Percentiles rank a stretch among this genome's conserved stretches.
Evolutionary conservation across 108 stramenopile genomes (phyloP).

Genomic region (Asterionellopsis glacialis): DNA sequence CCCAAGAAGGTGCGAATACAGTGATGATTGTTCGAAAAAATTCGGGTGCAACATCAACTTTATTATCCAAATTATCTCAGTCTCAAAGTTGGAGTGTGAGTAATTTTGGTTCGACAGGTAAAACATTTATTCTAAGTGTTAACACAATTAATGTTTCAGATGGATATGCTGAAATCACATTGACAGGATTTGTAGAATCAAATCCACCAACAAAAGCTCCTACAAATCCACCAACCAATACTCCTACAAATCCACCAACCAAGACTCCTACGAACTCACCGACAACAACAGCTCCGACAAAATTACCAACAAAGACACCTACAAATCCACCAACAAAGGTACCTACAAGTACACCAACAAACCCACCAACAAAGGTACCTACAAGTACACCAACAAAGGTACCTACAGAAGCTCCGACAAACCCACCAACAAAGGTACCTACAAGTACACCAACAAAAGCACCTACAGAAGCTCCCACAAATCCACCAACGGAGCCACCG

Average conservation of each 20-base stretch:
- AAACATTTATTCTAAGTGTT: not conserved
- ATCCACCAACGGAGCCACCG: not conserved
- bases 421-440: slow-evolving; percentile 1
- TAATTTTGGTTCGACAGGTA: not conserved
- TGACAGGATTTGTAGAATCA: not conserved
- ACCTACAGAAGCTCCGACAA: slow-evolving; percentile 4
- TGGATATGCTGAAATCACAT: not conserved
- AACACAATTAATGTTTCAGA: not conserved
- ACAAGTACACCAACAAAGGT: not conserved
- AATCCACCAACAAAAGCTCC: not conserved
- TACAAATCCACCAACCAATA: not conserved
- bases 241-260: not conserved
- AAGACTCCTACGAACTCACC: not conserved
- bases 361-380: not conserved
- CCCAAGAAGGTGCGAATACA: slow-evolving; percentile 3
- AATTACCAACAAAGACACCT: not conserved
- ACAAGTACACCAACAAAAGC: not conserved
- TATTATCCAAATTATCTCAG: no score
- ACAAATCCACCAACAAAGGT: not conserved
- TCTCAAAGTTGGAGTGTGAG: no score
- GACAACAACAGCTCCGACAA: not conserved
- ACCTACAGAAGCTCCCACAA: slow-evolving; percentile 1
- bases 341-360: not conserved
- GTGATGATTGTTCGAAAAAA: slow-evolving; percentile 1
- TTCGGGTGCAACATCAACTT: not conserved